phyloP scores from a whole-genome alignment of 192 early-diverging fungal genomes.

The Coemansia biformis region DNA sequence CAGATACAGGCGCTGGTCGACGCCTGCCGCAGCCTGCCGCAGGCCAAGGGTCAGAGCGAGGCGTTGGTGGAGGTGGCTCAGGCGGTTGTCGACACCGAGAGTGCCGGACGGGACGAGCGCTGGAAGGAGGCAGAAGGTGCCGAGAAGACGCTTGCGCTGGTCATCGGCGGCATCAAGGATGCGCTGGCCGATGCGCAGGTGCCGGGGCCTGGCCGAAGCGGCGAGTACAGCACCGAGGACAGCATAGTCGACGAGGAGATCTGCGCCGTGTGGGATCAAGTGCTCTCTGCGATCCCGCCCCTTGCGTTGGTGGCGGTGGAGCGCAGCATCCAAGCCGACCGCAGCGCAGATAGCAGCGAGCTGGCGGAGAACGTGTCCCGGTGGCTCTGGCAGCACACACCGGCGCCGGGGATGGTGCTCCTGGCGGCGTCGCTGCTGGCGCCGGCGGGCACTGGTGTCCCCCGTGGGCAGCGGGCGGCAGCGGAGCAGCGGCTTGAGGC shows the following conservation, averaged over 20 bases:
- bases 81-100: slow-evolving; percentile 8
- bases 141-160: slow-evolving; percentile 44
- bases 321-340: neutral
- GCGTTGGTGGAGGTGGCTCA: slow-evolving; percentile 13
- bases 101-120: slow-evolving; percentile 3
- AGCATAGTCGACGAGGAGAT: slow-evolving; percentile 18
- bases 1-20: slow-evolving; percentile 22
- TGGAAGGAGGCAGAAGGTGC: slow-evolving; percentile 40
- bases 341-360: neutral
- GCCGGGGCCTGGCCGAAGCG: too few relatives aligned
- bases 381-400: slow-evolving; percentile 34
- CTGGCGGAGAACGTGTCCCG: neutral
- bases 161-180: slow-evolving; percentile 40
- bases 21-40: slow-evolving; percentile 1
- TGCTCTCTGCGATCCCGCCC: slow-evolving; percentile 29
- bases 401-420: slow-evolving; percentile 37
- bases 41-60: neutral
- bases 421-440: slow-evolving; percentile 43
- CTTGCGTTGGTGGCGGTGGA: slow-evolving; percentile 13
- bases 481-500: slow-evolving; percentile 28
- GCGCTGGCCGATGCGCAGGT: slow-evolving; percentile 8
- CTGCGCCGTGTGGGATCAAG: slow-evolving; percentile 40
- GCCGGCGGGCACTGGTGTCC: slow-evolving; percentile 19
- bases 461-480: slow-evolving; percentile 16
- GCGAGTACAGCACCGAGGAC: too few relatives aligned